Base-by-base conservation (phyloP, 2,329 filamentous ascomycete genomes). In the Microcyclospora pomicola region DNA sequence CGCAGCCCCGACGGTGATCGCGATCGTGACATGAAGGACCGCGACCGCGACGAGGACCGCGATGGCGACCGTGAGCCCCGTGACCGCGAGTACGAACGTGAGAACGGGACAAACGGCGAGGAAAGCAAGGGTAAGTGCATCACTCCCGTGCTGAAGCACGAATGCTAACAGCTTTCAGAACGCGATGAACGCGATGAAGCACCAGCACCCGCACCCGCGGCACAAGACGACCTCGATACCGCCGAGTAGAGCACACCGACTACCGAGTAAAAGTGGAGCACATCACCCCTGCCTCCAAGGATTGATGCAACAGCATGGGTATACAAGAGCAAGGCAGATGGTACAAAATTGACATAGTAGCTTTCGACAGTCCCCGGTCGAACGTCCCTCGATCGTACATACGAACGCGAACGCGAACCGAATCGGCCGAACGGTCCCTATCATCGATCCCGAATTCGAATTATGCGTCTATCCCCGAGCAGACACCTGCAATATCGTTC, bases 141-240 rank as follows among this genome's bases (percentile, higher is more conserved):
- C 15, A 29, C 27, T 15, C 14, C 50, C 28, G 42, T 37, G 34
- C 35, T 38, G 19, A 7, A 39, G 10, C 34, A 15, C 15, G 39
- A 51, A 41, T 44, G 43, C 45, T 56, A 43, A 58, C 24, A 9
- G 54, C 46, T 49, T 47, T 39, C 46, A 63, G 65, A 62, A 50
- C 60, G 73, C 58, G 66, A 80, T 53, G 85, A 92, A 50, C n/a
- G n/a, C n/a, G n/a, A n/a, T n/a, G n/a, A n/a, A n/a, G n/a, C n/a
- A n/a, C n/a, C n/a, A n/a, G 84, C 82, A 53, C 80, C 83, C 46
- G 79, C 83, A 53, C 81, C 83, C 46, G 79, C 83, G 46, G 80
- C 77, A 52, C 85, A 94, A 56, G 91, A 98, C 61, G 91, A 98
- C 58, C 75, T 96, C 59, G 91, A 98, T 62, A 87, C 91, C 57